Evolutionary conservation across 1,284 basidiomycete species (phyloP).

Genomic region (Apiotrichum brassicae): DNA sequence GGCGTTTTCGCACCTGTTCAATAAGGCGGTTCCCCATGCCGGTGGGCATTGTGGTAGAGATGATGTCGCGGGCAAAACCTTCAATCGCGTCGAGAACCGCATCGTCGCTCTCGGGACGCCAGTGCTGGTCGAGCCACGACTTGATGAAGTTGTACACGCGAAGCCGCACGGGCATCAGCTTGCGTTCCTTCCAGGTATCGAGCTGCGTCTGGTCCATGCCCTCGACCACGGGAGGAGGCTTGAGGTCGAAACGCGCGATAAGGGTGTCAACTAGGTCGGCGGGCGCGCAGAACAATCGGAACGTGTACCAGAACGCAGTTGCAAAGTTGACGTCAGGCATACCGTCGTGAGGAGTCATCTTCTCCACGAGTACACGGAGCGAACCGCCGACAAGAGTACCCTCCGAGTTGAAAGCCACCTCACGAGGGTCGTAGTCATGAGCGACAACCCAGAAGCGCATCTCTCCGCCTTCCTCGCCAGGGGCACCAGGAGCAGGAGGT

Average conservation of each 20-base stretch:
- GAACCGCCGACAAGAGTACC: conserved; percentile 87
- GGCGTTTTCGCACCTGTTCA: conserved; percentile 28
- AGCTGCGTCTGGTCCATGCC: conserved; percentile 53
- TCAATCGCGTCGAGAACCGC: conserved; percentile 44
- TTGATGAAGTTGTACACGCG: conserved; percentile 88
- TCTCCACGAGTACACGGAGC: conserved; percentile 78
- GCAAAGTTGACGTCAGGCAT: conserved; percentile 73
- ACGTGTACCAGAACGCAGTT: conserved; percentile 89
- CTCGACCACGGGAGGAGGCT: conserved; percentile 36
- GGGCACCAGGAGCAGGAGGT: background rate
- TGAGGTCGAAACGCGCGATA: conserved; percentile 72
- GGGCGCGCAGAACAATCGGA: conserved; percentile 85
- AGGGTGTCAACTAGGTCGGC: conserved; percentile 67
- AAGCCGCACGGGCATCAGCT: conserved; percentile 79
- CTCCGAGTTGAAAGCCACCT: conserved; percentile 84
- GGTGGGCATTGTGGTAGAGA: conserved; percentile 31
- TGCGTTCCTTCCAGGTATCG: conserved; percentile 72
- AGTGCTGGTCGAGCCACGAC: conserved; percentile 86
- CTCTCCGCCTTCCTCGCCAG: conserved; percentile 20
- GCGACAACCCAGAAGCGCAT: conserved; percentile 41
- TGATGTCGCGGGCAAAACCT: conserved; percentile 41
- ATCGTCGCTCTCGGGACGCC: conserved; percentile 63
- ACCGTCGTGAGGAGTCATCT: conserved; percentile 91
- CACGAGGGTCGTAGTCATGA: conserved; percentile 55
- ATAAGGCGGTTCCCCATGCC: conserved; percentile 34